phyloP scores from a whole-genome alignment of 306 rosid species.

The Potentilla sterilis region DNA sequence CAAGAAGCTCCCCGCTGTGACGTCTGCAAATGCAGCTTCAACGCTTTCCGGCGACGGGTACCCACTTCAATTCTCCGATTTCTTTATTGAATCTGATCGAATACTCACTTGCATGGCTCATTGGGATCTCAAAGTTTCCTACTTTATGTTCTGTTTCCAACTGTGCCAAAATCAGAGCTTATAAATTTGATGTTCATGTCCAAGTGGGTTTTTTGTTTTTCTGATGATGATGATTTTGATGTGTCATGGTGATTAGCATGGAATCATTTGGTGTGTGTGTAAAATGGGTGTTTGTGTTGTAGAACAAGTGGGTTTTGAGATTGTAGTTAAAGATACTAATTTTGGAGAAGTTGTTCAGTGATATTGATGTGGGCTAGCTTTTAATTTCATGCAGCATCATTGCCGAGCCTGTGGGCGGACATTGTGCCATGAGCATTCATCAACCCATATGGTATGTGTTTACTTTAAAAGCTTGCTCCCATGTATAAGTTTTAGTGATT shows the following conservation, averaged over 20 bases:
- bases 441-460: constrained; percentile 63
- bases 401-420: constrained; percentile 96
- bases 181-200: background rate
- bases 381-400: constrained; percentile 69
- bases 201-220: background rate
- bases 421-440: constrained; percentile 84
- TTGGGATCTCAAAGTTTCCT: constrained; percentile 9
- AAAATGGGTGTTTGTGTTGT: background rate
- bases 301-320: background rate
- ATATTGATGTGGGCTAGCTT: background rate
- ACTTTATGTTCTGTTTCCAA: background rate
- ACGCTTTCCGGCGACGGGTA: constrained; percentile 92
- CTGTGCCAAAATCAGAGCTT: constrained; percentile 2
- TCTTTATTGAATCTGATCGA: background rate
- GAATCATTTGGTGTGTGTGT: background rate
- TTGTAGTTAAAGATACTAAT: background rate
- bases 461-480: background rate
- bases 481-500: constrained; percentile 4
- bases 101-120: background rate
- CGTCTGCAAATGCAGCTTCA: constrained; percentile 95
- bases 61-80: background rate
- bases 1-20: constrained; percentile 92
- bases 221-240: background rate
- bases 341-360: background rate
- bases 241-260: background rate